Conservation (phyloP, 2,329 filamentous ascomycete species). For the Aspergillus sclerotialis region DNA sequence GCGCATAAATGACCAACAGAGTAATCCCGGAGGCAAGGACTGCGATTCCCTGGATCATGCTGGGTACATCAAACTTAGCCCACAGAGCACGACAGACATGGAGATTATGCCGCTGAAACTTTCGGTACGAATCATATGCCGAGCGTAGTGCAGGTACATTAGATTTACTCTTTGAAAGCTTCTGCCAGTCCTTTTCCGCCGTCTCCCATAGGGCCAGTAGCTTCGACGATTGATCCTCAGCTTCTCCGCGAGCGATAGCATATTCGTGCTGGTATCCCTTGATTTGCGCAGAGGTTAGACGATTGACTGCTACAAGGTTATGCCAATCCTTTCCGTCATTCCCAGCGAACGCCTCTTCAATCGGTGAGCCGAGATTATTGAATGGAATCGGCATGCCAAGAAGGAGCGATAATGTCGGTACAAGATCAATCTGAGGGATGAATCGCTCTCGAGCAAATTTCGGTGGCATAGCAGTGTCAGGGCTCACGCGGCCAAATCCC, state of each 20-base stretch:
- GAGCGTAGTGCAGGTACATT: constrained; percentile 32
- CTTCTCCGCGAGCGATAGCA: constrained; percentile 62
- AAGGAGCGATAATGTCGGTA: constrained; percentile 81
- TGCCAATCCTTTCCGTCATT: constrained; percentile 62
- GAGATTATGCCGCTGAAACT: constrained; percentile 74
- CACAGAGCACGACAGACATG: constrained; percentile 75
- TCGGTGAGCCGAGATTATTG: constrained; percentile 88
- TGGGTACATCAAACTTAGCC: constrained; percentile 83
- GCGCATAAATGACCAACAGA: constrained; percentile 66
- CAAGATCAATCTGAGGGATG: constrained; percentile 84
- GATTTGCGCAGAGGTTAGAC: constrained; percentile 75
- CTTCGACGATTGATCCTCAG: constrained; percentile 51
- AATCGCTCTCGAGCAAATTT: constrained; percentile 65
- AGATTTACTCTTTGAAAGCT: constrained; percentile 35
- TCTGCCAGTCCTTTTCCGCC: constrained; percentile 50
- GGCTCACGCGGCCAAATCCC: constrained; percentile 69
- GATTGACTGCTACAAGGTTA: constrained; percentile 70
- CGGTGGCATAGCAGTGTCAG: constrained; percentile 52
- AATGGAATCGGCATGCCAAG: constrained; percentile 90
- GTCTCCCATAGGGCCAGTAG: constrained; percentile 53
- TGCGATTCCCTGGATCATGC: constrained; percentile 73
- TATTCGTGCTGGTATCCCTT: constrained; percentile 85
- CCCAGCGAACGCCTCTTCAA: constrained; percentile 86
- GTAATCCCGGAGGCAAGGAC: constrained; percentile 64
- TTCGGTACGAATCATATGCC: constrained; percentile 53